Conservation (phyloP, 2,329 filamentous ascomycete genomes). For the Lachnellula hyalina region DNA sequence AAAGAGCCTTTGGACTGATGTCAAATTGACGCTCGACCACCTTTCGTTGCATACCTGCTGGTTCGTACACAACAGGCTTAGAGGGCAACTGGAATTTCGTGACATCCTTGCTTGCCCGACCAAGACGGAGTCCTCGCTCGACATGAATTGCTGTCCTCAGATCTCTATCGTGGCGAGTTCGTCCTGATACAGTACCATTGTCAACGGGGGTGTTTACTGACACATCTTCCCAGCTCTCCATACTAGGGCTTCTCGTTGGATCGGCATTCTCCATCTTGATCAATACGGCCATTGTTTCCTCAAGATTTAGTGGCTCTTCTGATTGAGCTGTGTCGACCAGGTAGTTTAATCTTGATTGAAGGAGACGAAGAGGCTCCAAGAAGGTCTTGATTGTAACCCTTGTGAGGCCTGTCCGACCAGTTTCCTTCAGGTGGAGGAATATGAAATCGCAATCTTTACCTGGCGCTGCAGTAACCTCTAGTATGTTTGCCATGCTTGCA, state of each 20-base stretch:
- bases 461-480: constrained; percentile 83
- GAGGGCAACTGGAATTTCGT: constrained; percentile 74
- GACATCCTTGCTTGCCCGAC: constrained; percentile 26
- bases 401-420: constrained; percentile 21
- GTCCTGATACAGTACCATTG: constrained; percentile 43
- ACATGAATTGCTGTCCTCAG: constrained; percentile 54
- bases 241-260: constrained; percentile 60
- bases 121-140: constrained; percentile 54
- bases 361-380: constrained; percentile 75
- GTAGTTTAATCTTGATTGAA: constrained; percentile 80
- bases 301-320: constrained; percentile 61
- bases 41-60: constrained; percentile 70
- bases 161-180: constrained; percentile 41
- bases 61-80: constrained; percentile 77
- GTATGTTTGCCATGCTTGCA: constrained; percentile 67
- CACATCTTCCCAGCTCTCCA: constrained; percentile 89
- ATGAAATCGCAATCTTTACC: constrained; percentile 92
- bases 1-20: constrained; percentile 87
- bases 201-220: constrained; percentile 56
- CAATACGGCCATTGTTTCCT: constrained; percentile 66
- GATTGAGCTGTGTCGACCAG: constrained; percentile 75
- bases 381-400: constrained; percentile 87
- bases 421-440: constrained; percentile 62
- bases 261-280: constrained; percentile 66
- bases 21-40: constrained; percentile 80